A percentile compares a stretch with the other conserved stretches of the same genome.
Conservation (phyloP, 169 alveolate genomes). For the Plasmodium blacklocki region DNA sequence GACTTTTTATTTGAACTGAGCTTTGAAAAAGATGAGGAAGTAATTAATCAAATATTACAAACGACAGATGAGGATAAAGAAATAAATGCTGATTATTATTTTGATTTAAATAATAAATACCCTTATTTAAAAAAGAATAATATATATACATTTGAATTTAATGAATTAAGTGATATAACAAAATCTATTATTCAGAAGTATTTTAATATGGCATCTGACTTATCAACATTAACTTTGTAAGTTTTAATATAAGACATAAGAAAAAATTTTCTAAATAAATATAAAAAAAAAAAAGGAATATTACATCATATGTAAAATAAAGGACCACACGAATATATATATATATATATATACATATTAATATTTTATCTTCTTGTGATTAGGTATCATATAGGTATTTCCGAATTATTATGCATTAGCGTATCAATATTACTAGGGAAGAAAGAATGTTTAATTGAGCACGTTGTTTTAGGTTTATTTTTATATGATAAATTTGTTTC, state of each 20-base stretch:
- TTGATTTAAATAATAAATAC: conserved; percentile 49
- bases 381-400: conserved; percentile 74
- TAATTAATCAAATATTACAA: conserved; percentile 41
- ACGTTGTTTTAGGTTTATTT: conserved; percentile 56
- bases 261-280: no score
- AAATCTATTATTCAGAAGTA: conserved; percentile 64
- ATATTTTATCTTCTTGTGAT: background rate
- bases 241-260: background rate
- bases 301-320: no score
- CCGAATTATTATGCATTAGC: conserved; percentile 67
- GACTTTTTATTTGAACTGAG: conserved; percentile 60
- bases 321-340: no score
- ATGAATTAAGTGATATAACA: conserved; percentile 40
- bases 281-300: no score
- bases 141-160: conserved; percentile 47
- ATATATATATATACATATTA: background rate
- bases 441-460: conserved; percentile 73
- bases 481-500: conserved; percentile 73
- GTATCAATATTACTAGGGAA: conserved; percentile 49
- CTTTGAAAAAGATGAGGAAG: conserved; percentile 56
- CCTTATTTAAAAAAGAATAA: conserved; percentile 49
- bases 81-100: conserved; percentile 17
- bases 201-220: conserved; percentile 68
- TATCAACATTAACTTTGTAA: conserved; percentile 73
- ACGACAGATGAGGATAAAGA: conserved; percentile 30